phyloP scores from a whole-genome alignment of 345 rosid genomes.

The Anacardium occidentale region DNA sequence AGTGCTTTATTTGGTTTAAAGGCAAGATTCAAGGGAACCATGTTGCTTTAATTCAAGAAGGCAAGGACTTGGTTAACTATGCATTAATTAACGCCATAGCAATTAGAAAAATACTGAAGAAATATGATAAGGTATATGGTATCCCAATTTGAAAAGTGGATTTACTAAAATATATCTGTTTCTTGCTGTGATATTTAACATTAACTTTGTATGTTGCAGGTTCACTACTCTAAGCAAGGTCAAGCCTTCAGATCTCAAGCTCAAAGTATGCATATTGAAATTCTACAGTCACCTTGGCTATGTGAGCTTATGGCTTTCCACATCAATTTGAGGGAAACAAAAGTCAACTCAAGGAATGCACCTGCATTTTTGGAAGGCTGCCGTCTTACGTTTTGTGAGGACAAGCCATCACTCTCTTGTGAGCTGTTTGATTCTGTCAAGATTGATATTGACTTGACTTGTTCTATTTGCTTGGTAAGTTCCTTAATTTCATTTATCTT shows the following conservation, averaged over 20 bases:
- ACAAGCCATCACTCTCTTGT: constrained; percentile 73
- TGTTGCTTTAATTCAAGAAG: constrained; percentile 67
- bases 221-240: constrained; percentile 91
- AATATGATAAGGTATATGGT: constrained; percentile 76
- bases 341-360: constrained; percentile 37
- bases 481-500: not conserved
- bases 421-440: constrained; percentile 76
- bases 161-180: not conserved
- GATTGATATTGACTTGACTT: constrained; percentile 81
- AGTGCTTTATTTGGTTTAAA: constrained; percentile 69
- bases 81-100: constrained; percentile 86
- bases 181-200: not conserved
- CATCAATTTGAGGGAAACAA: constrained; percentile 67
- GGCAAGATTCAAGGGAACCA: constrained; percentile 51
- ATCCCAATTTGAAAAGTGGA: not conserved
- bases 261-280: constrained; percentile 80
- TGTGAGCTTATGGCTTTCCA: constrained; percentile 93
- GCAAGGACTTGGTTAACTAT: constrained; percentile 77
- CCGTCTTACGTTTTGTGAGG: constrained; percentile 54
- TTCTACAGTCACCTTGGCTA: constrained; percentile 94
- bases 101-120: constrained; percentile 84
- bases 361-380: constrained; percentile 68
- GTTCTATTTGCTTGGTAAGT: constrained; percentile 94
- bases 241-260: constrained; percentile 85
- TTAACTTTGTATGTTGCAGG: constrained; percentile 31